Evolutionary conservation across 2,329 filamentous ascomycete species (phyloP).

Genomic region (Fusarium falciforme): DNA sequence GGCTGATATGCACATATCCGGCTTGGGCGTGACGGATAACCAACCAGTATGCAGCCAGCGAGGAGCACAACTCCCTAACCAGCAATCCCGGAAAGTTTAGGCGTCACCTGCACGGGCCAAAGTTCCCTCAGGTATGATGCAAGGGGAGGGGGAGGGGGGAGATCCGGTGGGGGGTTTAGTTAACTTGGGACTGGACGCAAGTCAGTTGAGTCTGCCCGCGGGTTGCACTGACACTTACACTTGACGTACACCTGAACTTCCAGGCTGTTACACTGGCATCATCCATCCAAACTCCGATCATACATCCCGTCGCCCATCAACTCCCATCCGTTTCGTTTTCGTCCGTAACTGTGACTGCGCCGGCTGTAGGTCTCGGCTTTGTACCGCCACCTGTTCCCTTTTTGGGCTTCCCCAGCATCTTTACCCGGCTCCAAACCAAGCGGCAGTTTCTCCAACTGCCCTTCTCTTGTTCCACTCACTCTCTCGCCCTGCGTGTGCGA

Average conservation of each 20-base stretch:
- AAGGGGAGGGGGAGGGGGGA: constrained; percentile 36
- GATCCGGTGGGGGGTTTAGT: constrained; percentile 4
- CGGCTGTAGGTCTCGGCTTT: constrained; percentile 2
- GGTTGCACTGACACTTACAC: constrained; percentile 26
- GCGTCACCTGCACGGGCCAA: constrained; percentile 10
- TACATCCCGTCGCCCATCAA: constrained; percentile 26
- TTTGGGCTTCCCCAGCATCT: constrained; percentile 1
- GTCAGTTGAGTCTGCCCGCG: not conserved
- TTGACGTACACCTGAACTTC: constrained; percentile 32
- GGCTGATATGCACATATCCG: not conserved
- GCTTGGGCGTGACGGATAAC: not conserved
- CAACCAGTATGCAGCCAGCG: constrained; percentile 12
- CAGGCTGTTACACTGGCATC: constrained; percentile 32
- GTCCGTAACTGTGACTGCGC: not conserved
- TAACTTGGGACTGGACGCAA: not conserved
- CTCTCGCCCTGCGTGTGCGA: constrained; percentile 8
- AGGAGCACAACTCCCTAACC: constrained; percentile 5
- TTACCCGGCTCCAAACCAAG: not conserved
- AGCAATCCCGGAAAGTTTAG: constrained; percentile 16
- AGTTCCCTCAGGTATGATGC: constrained; percentile 37
- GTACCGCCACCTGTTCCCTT: constrained; percentile 9
- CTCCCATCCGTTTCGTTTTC: constrained; percentile 8
- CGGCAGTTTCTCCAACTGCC: not conserved
- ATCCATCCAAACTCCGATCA: constrained; percentile 4
- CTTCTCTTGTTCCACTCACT: constrained; percentile 25